Evolutionary conservation across 495 filamentous ascomycete genomes (phyloP).

Genomic region (Penicillium lagena): DNA sequence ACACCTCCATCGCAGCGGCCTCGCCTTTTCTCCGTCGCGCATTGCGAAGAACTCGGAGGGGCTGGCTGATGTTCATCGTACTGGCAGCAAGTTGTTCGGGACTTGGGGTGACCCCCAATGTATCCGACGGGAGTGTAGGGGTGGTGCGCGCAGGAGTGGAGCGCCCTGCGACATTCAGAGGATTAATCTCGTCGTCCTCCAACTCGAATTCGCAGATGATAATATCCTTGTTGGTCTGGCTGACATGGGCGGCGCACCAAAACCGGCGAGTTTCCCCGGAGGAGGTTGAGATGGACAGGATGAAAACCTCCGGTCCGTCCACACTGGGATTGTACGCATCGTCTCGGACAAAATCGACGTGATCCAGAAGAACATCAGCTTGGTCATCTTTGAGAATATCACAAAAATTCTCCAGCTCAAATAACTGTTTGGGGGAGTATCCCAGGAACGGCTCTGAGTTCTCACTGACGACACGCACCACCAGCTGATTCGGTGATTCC

Average conservation of each 20-base stretch:
- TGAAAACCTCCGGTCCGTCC: conserved; percentile 85
- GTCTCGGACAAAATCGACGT: conserved; percentile 80
- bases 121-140: conserved; percentile 63
- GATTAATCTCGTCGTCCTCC: conserved; percentile 71
- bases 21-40: conserved; percentile 73
- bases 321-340: conserved; percentile 59
- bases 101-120: conserved; percentile 61
- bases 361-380: conserved; percentile 72
- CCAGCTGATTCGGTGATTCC: conserved; percentile 56
- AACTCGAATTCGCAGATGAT: conserved; percentile 91
- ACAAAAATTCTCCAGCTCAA: conserved; percentile 66
- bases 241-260: conserved; percentile 86
- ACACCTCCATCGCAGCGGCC: conserved; percentile 87
- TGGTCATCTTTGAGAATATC: conserved; percentile 81
- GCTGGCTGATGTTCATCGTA: conserved; percentile 66
- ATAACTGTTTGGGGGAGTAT: conserved; percentile 72
- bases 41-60: conserved; percentile 72
- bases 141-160: conserved; percentile 46
- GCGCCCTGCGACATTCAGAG: conserved; percentile 54
- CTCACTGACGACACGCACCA: conserved; percentile 78
- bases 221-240: conserved; percentile 55
- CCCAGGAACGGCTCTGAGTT: conserved; percentile 75
- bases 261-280: conserved; percentile 52
- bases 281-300: conserved; percentile 58
- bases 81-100: conserved; percentile 61